Conservation (phyloP, 1,284 basidiomycete species). For the Flammula alnicola region DNA sequence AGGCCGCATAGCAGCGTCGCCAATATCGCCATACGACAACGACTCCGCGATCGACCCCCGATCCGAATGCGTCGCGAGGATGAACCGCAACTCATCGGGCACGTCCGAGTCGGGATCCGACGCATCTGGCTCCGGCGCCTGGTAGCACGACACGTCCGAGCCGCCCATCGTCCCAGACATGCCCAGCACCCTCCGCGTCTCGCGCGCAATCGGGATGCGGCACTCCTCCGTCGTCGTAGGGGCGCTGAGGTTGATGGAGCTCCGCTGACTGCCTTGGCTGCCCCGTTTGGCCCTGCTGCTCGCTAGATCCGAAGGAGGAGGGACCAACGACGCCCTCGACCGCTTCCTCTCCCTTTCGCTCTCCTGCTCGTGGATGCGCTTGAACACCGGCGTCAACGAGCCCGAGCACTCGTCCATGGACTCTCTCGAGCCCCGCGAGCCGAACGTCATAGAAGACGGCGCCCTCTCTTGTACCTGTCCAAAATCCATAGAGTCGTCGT, state of each 20-base stretch:
- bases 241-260: not conserved
- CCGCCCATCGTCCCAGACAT: conserved; percentile 69
- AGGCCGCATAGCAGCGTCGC: conserved; percentile 9
- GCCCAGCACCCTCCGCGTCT: conserved; percentile 56
- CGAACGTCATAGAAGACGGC: not conserved
- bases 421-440: conserved; percentile 3
- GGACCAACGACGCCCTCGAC: not conserved
- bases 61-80: conserved; percentile 59
- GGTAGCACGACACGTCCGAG: conserved; percentile 50
- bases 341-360: conserved; percentile 7
- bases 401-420: not conserved
- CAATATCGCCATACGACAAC: conserved; percentile 39
- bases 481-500: not conserved
- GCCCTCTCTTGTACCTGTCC: not conserved
- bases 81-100: conserved; percentile 70
- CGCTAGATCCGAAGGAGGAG: not conserved
- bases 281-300: not conserved
- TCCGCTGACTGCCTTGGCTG: too few relatives aligned
- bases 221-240: too few relatives aligned
- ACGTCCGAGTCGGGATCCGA: conserved; percentile 79
- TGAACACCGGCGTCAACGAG: conserved; percentile 46
- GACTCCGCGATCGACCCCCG: conserved; percentile 45
- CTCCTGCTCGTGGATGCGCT: conserved; percentile 33
- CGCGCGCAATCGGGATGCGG: conserved; percentile 24
- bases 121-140: too few relatives aligned